phyloP scores from a whole-genome alignment of 176 grass and related monocot genomes.

The Lolium multiflorum region DNA sequence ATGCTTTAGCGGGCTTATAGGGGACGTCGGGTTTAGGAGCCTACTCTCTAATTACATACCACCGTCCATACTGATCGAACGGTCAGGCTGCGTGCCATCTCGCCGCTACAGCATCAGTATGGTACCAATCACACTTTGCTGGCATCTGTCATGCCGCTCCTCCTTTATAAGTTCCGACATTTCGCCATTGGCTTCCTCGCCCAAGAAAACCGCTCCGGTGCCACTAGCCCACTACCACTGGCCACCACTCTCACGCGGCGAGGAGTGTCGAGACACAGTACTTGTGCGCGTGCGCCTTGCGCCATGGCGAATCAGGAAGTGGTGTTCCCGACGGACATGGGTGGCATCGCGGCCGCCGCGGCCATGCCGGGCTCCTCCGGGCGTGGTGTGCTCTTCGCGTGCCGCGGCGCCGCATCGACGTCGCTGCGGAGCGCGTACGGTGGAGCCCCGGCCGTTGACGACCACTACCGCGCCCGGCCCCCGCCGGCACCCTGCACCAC shows the following conservation, averaged over 20 bases:
- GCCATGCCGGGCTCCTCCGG: conserved; percentile 45
- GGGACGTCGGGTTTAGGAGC: too few relatives aligned
- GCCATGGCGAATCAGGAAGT: conserved; percentile 86
- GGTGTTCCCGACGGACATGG: conserved; percentile 68
- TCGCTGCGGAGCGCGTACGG: conserved; percentile 40
- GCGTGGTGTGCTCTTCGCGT: conserved; percentile 35
- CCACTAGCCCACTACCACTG: neutral
- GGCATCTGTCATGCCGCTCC: too few relatives aligned
- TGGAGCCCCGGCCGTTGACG: conserved; percentile 22
- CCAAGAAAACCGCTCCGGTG: too few relatives aligned
- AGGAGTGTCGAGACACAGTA: neutral
- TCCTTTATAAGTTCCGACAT: too few relatives aligned
- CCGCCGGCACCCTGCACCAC: conserved; percentile 27
- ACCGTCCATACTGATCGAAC: too few relatives aligned
- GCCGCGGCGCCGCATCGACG: conserved; percentile 40
- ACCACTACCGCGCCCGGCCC: neutral
- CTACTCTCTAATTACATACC: too few relatives aligned
- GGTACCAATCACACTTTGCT: too few relatives aligned
- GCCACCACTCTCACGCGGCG: neutral
- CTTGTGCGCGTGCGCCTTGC: too few relatives aligned
- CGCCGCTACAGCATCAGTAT: too few relatives aligned
- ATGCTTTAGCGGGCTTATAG: too few relatives aligned
- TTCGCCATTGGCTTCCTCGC: too few relatives aligned
- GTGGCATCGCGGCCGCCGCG: conserved; percentile 50
- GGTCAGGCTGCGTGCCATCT: too few relatives aligned